Conservation (phyloP, 23 red algal genomes). For the Gracilaria caudata region DNA sequence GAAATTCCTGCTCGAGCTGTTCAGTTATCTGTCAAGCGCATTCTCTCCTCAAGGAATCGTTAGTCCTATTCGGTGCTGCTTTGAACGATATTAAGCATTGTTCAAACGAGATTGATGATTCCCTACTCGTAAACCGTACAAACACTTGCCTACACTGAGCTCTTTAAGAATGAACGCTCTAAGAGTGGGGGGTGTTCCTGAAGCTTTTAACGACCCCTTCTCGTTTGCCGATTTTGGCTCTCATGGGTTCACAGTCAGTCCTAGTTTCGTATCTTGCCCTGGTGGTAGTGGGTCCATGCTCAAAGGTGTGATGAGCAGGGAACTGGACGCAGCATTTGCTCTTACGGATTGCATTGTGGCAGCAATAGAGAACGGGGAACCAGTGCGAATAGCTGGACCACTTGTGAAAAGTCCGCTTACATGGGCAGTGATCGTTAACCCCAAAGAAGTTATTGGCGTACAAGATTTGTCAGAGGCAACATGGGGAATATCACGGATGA, state of each 20-base stretch:
- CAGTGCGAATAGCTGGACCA: slow-evolving; percentile 48
- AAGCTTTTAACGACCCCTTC: slow-evolving; percentile 56
- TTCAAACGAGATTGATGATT: not conserved
- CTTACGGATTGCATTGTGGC: slow-evolving; percentile 75
- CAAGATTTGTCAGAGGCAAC: slow-evolving; percentile 47
- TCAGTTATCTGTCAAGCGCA: too few species aligned
- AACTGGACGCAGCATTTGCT: slow-evolving; percentile 57
- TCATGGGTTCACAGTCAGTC: not conserved
- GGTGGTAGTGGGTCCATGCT: slow-evolving; percentile 73
- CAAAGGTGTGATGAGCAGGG: slow-evolving; percentile 27
- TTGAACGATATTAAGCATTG: too few species aligned
- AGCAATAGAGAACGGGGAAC: slow-evolving; percentile 44
- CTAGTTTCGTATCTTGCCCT: slow-evolving; percentile 23
- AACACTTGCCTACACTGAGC: not conserved
- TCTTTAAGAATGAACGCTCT: slow-evolving; percentile 16
- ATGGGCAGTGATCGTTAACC: slow-evolving; percentile 64
- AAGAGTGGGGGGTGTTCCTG: slow-evolving; percentile 35
- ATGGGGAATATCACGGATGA: slow-evolving; percentile 73
- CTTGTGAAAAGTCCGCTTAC: slow-evolving; percentile 65
- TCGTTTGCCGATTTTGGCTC: slow-evolving; percentile 1
- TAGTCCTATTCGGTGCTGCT: too few species aligned
- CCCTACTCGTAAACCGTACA: too few species aligned
- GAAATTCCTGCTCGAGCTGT: too few species aligned
- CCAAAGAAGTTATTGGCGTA: not conserved
- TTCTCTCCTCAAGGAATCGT: too few species aligned